Evolutionary conservation across 2,329 filamentous ascomycete species (phyloP).

Genomic region (Corynespora cassiicola): DNA sequence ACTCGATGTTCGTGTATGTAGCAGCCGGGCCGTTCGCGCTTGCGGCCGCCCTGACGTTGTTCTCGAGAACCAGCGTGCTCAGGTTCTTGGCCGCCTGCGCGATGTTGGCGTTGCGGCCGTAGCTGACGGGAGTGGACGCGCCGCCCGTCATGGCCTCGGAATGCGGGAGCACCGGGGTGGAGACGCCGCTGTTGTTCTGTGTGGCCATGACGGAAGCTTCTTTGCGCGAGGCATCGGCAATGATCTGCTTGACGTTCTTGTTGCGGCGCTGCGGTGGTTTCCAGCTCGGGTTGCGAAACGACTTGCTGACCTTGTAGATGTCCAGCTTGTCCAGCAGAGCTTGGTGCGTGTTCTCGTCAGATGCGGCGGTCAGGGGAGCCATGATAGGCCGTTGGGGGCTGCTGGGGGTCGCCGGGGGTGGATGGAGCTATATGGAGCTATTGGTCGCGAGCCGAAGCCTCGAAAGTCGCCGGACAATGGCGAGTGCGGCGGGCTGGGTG

Average conservation of each 20-base stretch:
- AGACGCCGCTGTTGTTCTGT: constrained; percentile 80
- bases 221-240: constrained; percentile 85
- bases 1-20: constrained; percentile 97
- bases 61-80: constrained; percentile 87
- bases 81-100: constrained; percentile 88
- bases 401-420: neutral
- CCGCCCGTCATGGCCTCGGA: constrained; percentile 43
- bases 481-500: constrained; percentile 1
- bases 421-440: neutral
- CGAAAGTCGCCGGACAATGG: too few species aligned
- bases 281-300: constrained; percentile 90
- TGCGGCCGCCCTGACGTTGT: constrained; percentile 60
- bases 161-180: constrained; percentile 61
- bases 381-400: constrained; percentile 47
- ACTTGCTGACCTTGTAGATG: constrained; percentile 83
- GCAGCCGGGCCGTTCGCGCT: constrained; percentile 64
- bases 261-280: constrained; percentile 93
- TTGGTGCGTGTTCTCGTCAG: constrained; percentile 80
- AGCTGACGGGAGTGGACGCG: constrained; percentile 61
- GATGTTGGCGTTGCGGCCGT: constrained; percentile 69
- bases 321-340: constrained; percentile 89
- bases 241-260: constrained; percentile 97
- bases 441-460: too few species aligned
- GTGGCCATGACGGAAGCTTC: constrained; percentile 90
- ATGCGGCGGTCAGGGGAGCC: constrained; percentile 70